Conservation (phyloP, 148 eudicot genomes). For the Chenopodium suecicum region DNA sequence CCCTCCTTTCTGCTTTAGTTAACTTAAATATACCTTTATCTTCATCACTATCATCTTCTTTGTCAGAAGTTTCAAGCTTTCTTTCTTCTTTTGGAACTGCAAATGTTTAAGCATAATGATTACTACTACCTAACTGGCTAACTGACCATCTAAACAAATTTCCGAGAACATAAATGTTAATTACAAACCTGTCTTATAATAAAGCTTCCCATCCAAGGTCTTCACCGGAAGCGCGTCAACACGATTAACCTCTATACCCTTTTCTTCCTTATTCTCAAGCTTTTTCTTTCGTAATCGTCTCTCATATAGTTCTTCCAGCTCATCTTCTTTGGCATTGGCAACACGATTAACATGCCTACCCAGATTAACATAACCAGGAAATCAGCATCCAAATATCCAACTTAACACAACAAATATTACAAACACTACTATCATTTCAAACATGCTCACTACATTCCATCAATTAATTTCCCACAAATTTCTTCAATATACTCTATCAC, state of each 20-base stretch:
- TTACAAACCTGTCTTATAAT: constrained; percentile 59
- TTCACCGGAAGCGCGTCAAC: constrained; percentile 94
- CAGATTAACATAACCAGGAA: not conserved
- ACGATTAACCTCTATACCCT: constrained; percentile 69
- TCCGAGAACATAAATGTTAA: not conserved
- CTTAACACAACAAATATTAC: not conserved
- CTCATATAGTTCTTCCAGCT: constrained; percentile 65
- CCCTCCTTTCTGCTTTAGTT: constrained; percentile 78
- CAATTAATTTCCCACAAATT: not conserved
- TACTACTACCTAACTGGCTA: not conserved
- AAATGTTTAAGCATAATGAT: constrained; percentile 3
- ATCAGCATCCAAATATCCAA: not conserved
- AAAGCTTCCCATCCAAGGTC: constrained; percentile 71
- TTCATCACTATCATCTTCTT: constrained; percentile 43
- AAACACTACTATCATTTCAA: not conserved
- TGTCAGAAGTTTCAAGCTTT: constrained; percentile 26
- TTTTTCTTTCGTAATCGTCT: constrained; percentile 45
- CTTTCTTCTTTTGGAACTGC: constrained; percentile 44
- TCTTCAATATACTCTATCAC: not conserved
- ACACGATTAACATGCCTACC: constrained; percentile 83
- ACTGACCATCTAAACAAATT: not conserved
- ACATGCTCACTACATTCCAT: not conserved
- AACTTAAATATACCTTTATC: constrained; percentile 43
- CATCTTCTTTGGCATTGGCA: constrained; percentile 80
- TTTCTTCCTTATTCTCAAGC: constrained; percentile 46